Percentiles rank a stretch among this genome's conserved stretches.
Conservation (phyloP, 1,139 yeast genomes). For the Suhomyces terraborum region DNA sequence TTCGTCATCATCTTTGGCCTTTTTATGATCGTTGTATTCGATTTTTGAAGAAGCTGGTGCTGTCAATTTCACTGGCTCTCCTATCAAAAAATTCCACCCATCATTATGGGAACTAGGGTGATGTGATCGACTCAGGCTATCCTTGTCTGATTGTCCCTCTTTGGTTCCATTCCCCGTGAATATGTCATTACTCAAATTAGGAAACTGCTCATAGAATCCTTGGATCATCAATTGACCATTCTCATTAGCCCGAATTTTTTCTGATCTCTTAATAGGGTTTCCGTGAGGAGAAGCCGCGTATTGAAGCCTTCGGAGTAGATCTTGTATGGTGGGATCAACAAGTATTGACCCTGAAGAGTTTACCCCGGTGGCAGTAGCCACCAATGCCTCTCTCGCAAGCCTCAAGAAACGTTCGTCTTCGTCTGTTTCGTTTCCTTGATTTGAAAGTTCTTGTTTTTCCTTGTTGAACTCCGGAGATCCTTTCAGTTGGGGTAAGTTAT, state of each 20-base stretch:
- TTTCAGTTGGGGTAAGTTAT: slow-evolving; percentile 2
- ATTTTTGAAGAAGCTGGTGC: slow-evolving; percentile 11
- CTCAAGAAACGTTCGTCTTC: slow-evolving; percentile 47
- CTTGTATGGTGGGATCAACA: slow-evolving; percentile 59
- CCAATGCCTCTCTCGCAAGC: slow-evolving; percentile 49
- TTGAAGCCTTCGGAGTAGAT: slow-evolving; percentile 51
- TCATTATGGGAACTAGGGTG: slow-evolving; percentile 26
- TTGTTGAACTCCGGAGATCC: background rate
- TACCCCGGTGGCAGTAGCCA: slow-evolving; percentile 45
- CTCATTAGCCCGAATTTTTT: slow-evolving; percentile 40
- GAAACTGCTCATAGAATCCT: slow-evolving; percentile 45
- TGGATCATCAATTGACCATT: slow-evolving; percentile 49
- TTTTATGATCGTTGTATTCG: slow-evolving; percentile 9
- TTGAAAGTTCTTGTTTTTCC: background rate
- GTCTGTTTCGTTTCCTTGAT: slow-evolving; percentile 21
- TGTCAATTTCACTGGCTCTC: slow-evolving; percentile 25
- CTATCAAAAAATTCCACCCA: slow-evolving; percentile 43
- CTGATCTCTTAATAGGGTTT: slow-evolving; percentile 43
- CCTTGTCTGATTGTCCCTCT: slow-evolving; percentile 3
- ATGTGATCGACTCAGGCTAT: slow-evolving; percentile 10
- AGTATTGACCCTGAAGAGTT: slow-evolving; percentile 22
- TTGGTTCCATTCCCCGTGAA: slow-evolving; percentile 24
- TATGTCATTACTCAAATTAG: slow-evolving; percentile 46
- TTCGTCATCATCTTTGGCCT: slow-evolving; percentile 13
- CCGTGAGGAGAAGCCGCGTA: slow-evolving; percentile 58